Evolutionary conservation across 1,139 yeast species (phyloP).

Genomic region (Blastobotrys illinoisensis): DNA sequence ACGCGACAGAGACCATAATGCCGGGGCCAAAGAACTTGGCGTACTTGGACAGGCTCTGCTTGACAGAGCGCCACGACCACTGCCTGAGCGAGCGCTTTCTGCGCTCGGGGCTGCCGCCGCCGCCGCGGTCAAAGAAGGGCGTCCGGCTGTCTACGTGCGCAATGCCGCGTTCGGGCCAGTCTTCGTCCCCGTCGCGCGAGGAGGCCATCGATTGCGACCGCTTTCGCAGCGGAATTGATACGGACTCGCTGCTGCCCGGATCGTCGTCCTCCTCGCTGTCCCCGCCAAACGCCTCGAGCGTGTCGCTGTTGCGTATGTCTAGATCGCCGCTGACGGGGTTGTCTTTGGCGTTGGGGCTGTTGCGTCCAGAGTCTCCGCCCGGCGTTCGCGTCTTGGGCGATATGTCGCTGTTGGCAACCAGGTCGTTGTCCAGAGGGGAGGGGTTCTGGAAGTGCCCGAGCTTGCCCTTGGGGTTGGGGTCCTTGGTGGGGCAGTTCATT

Average conservation of each 20-base stretch:
- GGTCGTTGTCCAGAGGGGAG: slow-evolving; percentile 16
- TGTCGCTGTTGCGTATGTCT: neutral
- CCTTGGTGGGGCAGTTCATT: slow-evolving; percentile 32
- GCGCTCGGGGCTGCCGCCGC: neutral
- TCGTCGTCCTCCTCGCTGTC: neutral
- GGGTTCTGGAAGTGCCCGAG: slow-evolving; percentile 26
- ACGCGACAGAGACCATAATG: slow-evolving; percentile 89
- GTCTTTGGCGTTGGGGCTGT: neutral
- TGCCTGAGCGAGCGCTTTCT: neutral
- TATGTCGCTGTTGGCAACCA: slow-evolving; percentile 15
- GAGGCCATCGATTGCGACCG: neutral
- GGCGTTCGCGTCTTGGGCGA: neutral
- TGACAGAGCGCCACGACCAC: neutral
- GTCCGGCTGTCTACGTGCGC: neutral
- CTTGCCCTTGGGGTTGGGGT: slow-evolving; percentile 25
- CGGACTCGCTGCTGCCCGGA: neutral
- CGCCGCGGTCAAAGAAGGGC: neutral
- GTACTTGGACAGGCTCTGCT: slow-evolving; percentile 40
- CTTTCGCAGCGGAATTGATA: neutral
- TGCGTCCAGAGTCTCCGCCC: neutral
- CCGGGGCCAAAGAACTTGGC: slow-evolving; percentile 83
- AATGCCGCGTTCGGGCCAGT: neutral
- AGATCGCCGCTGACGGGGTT: neutral
- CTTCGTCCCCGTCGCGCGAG: neutral
- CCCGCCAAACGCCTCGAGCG: neutral